Base-by-base conservation (phyloP, 164 flowering plant genomes). In the Stephania cephalantha region DNA sequence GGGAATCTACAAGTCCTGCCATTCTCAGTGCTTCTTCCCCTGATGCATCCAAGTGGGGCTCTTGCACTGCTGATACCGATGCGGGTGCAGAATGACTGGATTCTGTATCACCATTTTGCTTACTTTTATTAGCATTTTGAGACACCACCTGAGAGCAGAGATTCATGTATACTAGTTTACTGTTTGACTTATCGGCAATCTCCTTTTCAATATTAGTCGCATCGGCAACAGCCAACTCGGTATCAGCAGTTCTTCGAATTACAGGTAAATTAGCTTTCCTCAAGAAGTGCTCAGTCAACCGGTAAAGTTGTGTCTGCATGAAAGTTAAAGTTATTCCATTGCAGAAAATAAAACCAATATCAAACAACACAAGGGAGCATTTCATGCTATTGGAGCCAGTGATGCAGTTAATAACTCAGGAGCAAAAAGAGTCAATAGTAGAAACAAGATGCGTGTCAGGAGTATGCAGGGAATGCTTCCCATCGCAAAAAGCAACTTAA, bases 221-320 rank as follows among this genome's bases (percentile, higher is more conserved):
- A 90, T 95, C 99, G 12, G 92, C 99, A 85, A 93, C 85, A 45
- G 99, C 99, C 80, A 95, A 83, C 82, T 93, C 98, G 35, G 95
- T 88, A 29, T 78, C 97, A 75, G 94, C 99, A 74, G 90, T 86
- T 86, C 91, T 85, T 70, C 84, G 79, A 7, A 89, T 87, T 66
- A 81, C 86, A 13, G 90, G 85, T 31, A 90, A 78, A 84, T 91
- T 86, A 76, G 91, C 85, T 78, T 86, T 87, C 83, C 77, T 87
- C 83, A 95, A 80, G 77, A 88, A 88, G 81, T 86, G 87, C 84
- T 95, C 98, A 3, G 93, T 80, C 76, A 95, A 85, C 73, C 97
- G 95, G 80, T 89, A 85, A 78, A 95, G 93, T 84, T 93, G 98
- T 74, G 89, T 85, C 99, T 95, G 90, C 61, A 85, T 5, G 75